Percentiles rank a stretch among this genome's conserved stretches.
phyloP scores from a whole-genome alignment of 257 asterid genomes.

The Solanum sejunctum region DNA sequence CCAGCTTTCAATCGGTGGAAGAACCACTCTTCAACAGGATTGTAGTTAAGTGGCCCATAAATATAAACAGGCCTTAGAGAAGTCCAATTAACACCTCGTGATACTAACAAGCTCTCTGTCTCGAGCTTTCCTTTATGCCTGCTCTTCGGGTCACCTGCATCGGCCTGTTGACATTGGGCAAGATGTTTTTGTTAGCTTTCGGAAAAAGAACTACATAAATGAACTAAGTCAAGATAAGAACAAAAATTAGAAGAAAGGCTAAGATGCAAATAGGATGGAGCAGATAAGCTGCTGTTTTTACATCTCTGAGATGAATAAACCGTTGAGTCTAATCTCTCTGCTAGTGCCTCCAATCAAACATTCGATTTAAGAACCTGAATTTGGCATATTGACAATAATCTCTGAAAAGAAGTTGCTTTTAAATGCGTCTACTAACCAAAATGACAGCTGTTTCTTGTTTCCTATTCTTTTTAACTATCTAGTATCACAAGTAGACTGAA shows the following conservation, averaged over 20 bases:
- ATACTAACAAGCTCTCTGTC: constrained; percentile 69
- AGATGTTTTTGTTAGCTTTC: not conserved
- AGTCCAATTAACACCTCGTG: constrained; percentile 78
- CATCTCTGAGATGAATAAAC: not conserved
- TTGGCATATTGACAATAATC: not conserved
- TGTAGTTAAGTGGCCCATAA: constrained; percentile 91
- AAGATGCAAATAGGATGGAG: not conserved
- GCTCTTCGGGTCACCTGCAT: constrained; percentile 97
- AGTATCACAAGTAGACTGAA: not conserved
- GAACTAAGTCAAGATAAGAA: not conserved
- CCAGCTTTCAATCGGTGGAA: constrained; percentile 96
- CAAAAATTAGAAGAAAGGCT: not conserved
- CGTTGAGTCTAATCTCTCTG: not conserved
- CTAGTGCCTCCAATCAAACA: not conserved
- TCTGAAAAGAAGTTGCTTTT: not conserved
- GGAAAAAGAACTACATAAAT: not conserved
- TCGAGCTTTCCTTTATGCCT: constrained; percentile 99
- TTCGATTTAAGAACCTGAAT: not conserved
- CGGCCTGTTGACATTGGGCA: constrained; percentile 28
- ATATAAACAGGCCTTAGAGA: constrained; percentile 92
- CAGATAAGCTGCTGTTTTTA: not conserved
- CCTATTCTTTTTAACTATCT: not conserved
- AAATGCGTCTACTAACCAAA: not conserved
- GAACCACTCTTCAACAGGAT: constrained; percentile 99
- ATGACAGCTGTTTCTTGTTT: not conserved